phyloP scores from a whole-genome alignment of 1,284 basidiomycete species.

The Psilocybe mexicana region DNA sequence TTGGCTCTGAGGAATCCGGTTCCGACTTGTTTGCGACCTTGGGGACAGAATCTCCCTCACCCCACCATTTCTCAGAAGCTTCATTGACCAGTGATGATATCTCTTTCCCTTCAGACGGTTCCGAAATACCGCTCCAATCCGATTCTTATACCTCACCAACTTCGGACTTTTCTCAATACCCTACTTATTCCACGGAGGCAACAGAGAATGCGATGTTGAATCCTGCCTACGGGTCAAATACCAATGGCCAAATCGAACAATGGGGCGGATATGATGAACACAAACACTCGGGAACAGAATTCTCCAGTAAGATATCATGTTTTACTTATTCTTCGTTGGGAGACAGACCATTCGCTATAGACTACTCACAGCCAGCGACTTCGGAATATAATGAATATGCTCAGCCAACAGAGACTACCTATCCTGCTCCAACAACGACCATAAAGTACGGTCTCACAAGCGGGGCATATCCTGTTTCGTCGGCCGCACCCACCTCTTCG shows the following conservation, averaged over 20 bases:
- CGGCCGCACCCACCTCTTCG: not conserved
- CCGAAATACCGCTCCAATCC: conserved; percentile 3
- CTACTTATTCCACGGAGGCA: not conserved
- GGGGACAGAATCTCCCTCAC: conserved; percentile 33
- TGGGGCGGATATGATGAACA: conserved; percentile 9
- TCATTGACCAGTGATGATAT: conserved; percentile 23
- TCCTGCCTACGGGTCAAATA: conserved; percentile 1
- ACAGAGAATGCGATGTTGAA: not conserved
- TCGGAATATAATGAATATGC: conserved; percentile 5
- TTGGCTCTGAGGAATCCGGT: conserved; percentile 60
- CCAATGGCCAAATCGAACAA: conserved; percentile 1
- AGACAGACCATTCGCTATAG: conserved; percentile 1
- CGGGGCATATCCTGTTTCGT: not conserved
- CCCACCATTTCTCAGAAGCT: conserved; percentile 25
- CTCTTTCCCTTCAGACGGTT: conserved; percentile 8
- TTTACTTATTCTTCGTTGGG: not conserved
- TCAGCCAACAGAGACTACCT: conserved; percentile 6
- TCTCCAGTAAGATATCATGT: conserved; percentile 7
- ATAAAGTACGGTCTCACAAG: not conserved
- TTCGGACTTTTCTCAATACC: conserved; percentile 8
- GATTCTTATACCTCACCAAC: not conserved
- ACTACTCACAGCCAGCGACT: not conserved
- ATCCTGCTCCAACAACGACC: not conserved
- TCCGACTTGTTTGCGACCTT: conserved; percentile 68
- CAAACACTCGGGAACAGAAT: conserved; percentile 2